Evolutionary conservation across 306 rosid species (phyloP).

Genomic region (Sophora flavescens): DNA sequence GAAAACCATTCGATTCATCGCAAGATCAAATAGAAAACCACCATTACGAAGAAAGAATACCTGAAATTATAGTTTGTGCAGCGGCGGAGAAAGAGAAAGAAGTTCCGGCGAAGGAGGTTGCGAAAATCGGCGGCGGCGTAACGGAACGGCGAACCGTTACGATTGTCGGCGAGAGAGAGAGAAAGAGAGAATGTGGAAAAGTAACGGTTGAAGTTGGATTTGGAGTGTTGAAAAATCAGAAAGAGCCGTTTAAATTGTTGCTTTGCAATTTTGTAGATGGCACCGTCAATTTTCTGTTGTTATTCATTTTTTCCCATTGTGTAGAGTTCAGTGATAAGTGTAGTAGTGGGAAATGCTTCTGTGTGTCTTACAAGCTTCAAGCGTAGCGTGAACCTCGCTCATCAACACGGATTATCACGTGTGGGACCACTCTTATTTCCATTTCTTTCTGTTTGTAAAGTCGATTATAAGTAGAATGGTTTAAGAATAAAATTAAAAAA

Average conservation of each 20-base stretch:
- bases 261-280: not conserved
- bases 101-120: not conserved
- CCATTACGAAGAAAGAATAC: not conserved
- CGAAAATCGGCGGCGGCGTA: conserved; percentile 51
- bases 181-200: not conserved
- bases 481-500: too few relatives aligned
- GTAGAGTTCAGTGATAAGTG: not conserved
- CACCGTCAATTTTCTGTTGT: not conserved
- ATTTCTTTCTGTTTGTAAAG: too few relatives aligned
- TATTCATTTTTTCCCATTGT: not conserved
- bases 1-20: conserved; percentile 15
- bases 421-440: too few relatives aligned
- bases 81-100: conserved; percentile 17
- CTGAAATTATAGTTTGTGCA: not conserved
- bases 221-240: not conserved
- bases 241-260: conserved; percentile 62
- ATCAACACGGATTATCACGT: not conserved
- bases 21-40: conserved; percentile 32
- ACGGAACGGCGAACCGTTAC: conserved; percentile 58
- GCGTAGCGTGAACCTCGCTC: not conserved
- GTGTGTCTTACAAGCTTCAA: not conserved
- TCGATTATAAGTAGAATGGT: too few relatives aligned
- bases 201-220: not conserved
- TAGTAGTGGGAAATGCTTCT: not conserved
- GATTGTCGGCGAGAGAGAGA: conserved; percentile 58